Evolutionary conservation across 306 rosid species (phyloP).

Genomic region (Trifolium subterraneum): DNA sequence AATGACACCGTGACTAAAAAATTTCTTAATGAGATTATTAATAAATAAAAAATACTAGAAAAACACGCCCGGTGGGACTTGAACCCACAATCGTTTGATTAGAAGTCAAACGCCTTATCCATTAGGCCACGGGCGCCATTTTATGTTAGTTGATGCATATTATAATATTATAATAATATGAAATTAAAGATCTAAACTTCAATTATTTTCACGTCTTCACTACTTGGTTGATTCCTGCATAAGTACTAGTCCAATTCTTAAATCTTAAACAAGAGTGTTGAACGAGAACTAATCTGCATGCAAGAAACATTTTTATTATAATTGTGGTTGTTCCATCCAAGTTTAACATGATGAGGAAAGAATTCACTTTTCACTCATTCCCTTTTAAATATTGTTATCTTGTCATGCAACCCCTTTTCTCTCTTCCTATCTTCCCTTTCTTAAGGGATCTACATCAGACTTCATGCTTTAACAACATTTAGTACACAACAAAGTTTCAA

Average conservation of each 20-base stretch:
- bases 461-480: conserved; percentile 2
- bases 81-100: no score
- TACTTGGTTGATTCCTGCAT: background rate
- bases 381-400: background rate
- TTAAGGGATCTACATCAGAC: background rate
- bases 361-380: background rate
- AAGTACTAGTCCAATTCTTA: background rate
- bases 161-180: background rate
- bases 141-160: background rate
- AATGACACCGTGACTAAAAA: no score
- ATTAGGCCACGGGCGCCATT: conserved; percentile 41
- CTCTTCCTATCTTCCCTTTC: conserved; percentile 18
- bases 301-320: conserved; percentile 17
- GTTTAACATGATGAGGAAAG: background rate
- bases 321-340: background rate
- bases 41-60: no score
- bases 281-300: background rate
- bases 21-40: no score
- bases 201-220: background rate
- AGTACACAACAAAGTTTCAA: conserved; percentile 25
- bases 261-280: background rate
- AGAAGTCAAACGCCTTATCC: conserved; percentile 49
- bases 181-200: background rate
- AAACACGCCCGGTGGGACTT: no score
- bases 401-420: background rate